Conservation (phyloP, 1,284 basidiomycete species). For the Pterulicium gracile region DNA sequence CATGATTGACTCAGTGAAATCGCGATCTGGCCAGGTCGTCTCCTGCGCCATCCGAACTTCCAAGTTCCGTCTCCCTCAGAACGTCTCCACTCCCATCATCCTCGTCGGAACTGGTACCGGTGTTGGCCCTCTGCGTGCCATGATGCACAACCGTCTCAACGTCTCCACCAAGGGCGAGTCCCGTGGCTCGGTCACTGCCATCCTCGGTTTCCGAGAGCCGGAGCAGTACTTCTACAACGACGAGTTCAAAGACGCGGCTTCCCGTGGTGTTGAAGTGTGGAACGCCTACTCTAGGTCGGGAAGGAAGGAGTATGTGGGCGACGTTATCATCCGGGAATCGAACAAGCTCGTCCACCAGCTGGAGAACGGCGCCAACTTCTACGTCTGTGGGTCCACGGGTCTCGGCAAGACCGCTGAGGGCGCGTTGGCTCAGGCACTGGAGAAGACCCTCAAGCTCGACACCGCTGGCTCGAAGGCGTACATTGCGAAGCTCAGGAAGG, state of each 20-base stretch:
- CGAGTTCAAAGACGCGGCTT: not conserved
- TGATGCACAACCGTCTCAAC: conserved; percentile 1
- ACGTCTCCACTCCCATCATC: not conserved
- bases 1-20: conserved; percentile 1
- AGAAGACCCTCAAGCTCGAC: not conserved
- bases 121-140: not conserved
- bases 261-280: not conserved
- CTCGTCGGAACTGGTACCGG: conserved; percentile 1
- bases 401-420: conserved; percentile 1
- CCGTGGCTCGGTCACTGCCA: conserved; percentile 1
- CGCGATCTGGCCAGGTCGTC: not conserved
- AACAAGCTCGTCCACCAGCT: not conserved
- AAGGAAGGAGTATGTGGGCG: not conserved
- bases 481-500: not conserved
- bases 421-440: not conserved
- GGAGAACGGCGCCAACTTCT: conserved; percentile 1
- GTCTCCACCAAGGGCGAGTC: not conserved
- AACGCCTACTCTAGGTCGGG: not conserved
- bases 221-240: conserved; percentile 1
- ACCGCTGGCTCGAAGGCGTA: not conserved
- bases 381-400: not conserved
- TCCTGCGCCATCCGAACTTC: not conserved
- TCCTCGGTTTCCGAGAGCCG: conserved; percentile 1
- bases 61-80: conserved; percentile 1
- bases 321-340: not conserved